Conservation (phyloP, 108 stramenopile genomes). For the Cyclotella kingstonii region DNA sequence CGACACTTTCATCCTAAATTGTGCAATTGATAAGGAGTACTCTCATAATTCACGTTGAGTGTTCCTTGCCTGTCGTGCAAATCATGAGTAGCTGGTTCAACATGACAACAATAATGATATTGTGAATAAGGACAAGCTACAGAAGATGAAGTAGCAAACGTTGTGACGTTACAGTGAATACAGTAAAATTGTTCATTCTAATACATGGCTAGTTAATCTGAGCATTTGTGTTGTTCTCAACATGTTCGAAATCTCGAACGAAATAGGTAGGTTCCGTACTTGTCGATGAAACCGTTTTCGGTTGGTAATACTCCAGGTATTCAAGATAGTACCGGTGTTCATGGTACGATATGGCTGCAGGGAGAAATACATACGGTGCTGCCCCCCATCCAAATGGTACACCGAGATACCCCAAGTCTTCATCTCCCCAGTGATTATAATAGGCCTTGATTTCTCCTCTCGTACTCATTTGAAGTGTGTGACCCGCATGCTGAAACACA, state of each 20-base stretch:
- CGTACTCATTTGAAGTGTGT: slow-evolving; percentile 71
- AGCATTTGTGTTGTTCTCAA: no score
- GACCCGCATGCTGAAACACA: slow-evolving; percentile 72
- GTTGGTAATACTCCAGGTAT: slow-evolving; percentile 24
- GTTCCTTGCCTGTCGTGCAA: no score
- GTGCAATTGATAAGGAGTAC: no score
- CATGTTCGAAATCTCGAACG: slow-evolving; percentile 23
- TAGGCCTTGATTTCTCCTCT: slow-evolving; percentile 40
- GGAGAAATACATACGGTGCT: slow-evolving; percentile 58
- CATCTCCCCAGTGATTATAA: slow-evolving; percentile 63
- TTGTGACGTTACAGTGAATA: no score
- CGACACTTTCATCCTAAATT: no score
- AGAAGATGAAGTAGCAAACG: no score
- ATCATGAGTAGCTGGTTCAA: no score
- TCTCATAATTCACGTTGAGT: no score
- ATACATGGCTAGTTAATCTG: no score
- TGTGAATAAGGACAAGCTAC: no score
- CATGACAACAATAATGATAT: no score
- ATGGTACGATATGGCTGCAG: slow-evolving; percentile 58
- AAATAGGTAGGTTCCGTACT: neutral
- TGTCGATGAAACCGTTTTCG: slow-evolving; percentile 25
- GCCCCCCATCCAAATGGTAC: slow-evolving; percentile 72
- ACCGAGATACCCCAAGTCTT: slow-evolving; percentile 41
- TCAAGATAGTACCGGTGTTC: slow-evolving; percentile 25
- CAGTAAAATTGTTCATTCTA: no score